Base-by-base conservation (phyloP, 225 moss, liverwort and hornwort species). In the Pleurozium schreberi region DNA sequence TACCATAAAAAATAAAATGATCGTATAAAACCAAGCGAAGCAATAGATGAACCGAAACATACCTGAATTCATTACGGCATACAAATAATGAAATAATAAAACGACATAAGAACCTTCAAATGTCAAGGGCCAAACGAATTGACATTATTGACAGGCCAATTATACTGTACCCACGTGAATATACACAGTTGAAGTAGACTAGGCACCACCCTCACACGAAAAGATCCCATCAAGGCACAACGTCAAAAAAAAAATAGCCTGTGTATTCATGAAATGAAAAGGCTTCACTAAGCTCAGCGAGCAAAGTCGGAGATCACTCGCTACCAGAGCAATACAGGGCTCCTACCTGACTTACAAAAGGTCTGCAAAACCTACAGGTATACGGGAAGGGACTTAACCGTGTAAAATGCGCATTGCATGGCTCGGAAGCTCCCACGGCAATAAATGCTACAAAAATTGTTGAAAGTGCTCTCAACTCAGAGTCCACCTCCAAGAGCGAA, bases 381-480 rank as follows among this genome's bases (percentile, higher is more conserved):
- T 89, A 90, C 75, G 69, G 63, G 57, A 90, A 88, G 87, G 75
- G 81, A 91, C 74, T 90, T 69, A 71, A 63, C 84, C 89, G 90
- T 55, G 81, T 85, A 40, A 73, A 89, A 88, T 88, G 82, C 76
- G 52, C 66, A 86, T 88, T 86, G 90, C 84, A 87, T 53, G 27
- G 88, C 60, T 73, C 62, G 80, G 84, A 84, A 88, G 86, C 91
- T 90, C 86, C 90, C 80, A 83, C 76, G 88, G 84, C 86, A 91
- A 90, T 84, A 84, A 91, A 93, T 90, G 90, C 87, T 91, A 87
- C 89, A 92, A 91, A 86, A 88, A 68, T 85, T 85, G 91, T 89
- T 87, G 85, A 90, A 88, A 90, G 75, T 82, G 91, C 83, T 87
- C 87, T 89, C 71, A 78, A 90, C 81, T 84, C 84, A 88, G 88